Evolutionary conservation across 306 rosid species (phyloP), one percentile per base, ranked within the genome.

Genomic region (Inga leiocalycina): DNA sequence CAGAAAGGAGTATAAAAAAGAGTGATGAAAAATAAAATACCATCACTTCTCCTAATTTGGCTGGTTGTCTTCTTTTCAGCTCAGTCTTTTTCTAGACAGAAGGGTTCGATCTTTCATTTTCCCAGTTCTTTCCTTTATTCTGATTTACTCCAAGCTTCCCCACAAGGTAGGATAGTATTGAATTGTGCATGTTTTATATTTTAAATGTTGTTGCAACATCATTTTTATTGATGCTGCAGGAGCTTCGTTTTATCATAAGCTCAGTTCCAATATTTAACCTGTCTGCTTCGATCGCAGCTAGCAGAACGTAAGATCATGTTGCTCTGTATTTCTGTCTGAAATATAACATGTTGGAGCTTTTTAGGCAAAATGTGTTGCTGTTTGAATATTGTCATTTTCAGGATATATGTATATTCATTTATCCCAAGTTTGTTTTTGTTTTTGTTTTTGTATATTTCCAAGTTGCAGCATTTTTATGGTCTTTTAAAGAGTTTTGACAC

Each of bases 141-240:
- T 93, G 74, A 91, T 95, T 79, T 95, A 95, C 84, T 93, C 98
- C 73, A 93, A 90, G 96, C 98, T 95, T 89, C 94, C 98, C 67
- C 98, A 95, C 89, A 95, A 95, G 99, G 99, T 95, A 88, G n/a
- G 46, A 49, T 44, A 79, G 46, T 73, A 35, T 66, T 80, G 57
- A 35, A 82, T 72, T 54, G 24, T 77, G 77, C 19, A 12, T 54
- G 15, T 79, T 65, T 80, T 66, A 39, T 57, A 70, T 44, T 41
- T 48, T 43, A 66, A 77, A 59, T 46, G 19, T 78, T 57, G 71
- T 59, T 43, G 12, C n/a, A 45, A 43, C 79, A 43, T 80, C 68
- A 11, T 77, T 67, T 77, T 64, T 77, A 75, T 85, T 85, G 66
- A 80, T 86, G 74, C 75, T 88, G 88, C 97, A 95, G 99, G 99